phyloP scores from a whole-genome alignment of 352 stramenopile genomes.

The Pythium aquatile region DNA sequence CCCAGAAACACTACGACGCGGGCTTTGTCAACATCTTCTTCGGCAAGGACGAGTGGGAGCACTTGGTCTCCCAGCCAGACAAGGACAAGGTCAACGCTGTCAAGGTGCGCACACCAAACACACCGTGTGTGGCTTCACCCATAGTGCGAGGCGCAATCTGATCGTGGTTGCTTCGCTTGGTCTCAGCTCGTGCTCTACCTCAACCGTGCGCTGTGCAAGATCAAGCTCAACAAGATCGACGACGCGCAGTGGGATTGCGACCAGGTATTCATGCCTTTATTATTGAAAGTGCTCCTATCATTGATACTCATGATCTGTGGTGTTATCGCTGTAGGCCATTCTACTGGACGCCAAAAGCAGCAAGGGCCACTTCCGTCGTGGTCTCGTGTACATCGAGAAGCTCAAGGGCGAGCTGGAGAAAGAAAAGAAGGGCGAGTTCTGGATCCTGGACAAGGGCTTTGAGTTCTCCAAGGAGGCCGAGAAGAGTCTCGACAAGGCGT shows the following conservation, averaged over 20 bases:
- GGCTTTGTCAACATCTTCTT: conserved; percentile 88
- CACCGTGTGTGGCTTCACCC: background rate
- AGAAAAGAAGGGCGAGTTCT: conserved; percentile 79
- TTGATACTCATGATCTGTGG: background rate
- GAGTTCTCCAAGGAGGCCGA: conserved; percentile 70
- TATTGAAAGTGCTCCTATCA: background rate
- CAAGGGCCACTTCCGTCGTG: conserved; percentile 81
- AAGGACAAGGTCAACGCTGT: conserved; percentile 80
- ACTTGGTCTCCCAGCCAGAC: conserved; percentile 64
- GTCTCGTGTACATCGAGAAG: conserved; percentile 79
- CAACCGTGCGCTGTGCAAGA: conserved; percentile 81
- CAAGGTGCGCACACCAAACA: conserved; percentile 39
- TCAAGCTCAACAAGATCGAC: conserved; percentile 83
- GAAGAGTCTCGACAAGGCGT: conserved; percentile 65
- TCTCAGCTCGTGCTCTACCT: conserved; percentile 68
- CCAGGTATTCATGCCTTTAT: conserved; percentile 35
- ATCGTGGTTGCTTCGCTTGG: no score
- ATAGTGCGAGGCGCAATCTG: no score
- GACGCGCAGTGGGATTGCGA: conserved; percentile 85
- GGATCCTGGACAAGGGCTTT: conserved; percentile 84
- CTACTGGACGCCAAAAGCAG: conserved; percentile 51
- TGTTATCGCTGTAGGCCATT: conserved; percentile 45
- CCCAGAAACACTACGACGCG: conserved; percentile 86
- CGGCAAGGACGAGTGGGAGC: conserved; percentile 84
- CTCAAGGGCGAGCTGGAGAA: conserved; percentile 79